A percentile compares a stretch with the other conserved stretches of the same genome.
Conservation (phyloP, 2,329 filamentous ascomycete species). For the Hymenoscyphus infarciens region DNA sequence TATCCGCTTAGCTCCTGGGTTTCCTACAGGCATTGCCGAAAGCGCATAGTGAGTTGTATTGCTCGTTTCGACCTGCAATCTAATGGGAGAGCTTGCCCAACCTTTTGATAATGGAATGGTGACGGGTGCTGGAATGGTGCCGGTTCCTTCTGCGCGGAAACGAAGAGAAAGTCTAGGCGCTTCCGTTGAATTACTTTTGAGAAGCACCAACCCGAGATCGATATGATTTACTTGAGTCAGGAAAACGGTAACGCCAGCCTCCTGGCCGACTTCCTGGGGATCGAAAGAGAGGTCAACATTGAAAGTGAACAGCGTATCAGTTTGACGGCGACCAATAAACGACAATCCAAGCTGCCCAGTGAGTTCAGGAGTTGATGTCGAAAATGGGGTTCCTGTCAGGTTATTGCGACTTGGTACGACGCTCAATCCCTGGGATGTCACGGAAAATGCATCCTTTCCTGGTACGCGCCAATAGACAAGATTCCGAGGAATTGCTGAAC, state of each 20-base stretch:
- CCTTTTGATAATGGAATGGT: conserved; percentile 11
- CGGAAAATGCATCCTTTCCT: conserved; percentile 40
- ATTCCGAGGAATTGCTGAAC: conserved; percentile 46
- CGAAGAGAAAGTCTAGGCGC: conserved; percentile 6
- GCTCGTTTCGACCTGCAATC: conserved; percentile 17
- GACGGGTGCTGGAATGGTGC: conserved; percentile 12
- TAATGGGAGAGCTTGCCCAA: conserved; percentile 13
- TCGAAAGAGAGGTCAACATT: conserved; percentile 41
- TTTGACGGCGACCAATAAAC: conserved; percentile 53
- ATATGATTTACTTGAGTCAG: conserved; percentile 43
- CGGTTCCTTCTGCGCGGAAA: conserved; percentile 18
- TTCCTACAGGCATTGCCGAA: conserved; percentile 17
- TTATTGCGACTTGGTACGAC: conserved; percentile 49
- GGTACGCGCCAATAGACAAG: conserved; percentile 54
- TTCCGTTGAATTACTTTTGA: neutral
- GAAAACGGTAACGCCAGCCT: conserved; percentile 52
- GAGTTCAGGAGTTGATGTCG: conserved; percentile 45
- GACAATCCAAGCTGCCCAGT: conserved; percentile 45
- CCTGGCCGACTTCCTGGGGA: conserved; percentile 40
- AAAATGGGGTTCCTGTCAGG: conserved; percentile 50
- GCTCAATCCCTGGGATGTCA: conserved; percentile 45
- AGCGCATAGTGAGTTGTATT: conserved; percentile 23
- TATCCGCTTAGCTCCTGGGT: conserved; percentile 42
- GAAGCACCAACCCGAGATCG: conserved; percentile 33
- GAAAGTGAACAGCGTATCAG: conserved; percentile 52